Evolutionary conservation across 192 early-diverging fungal species (phyloP), one percentile per base, ranked within the genome.

Genomic region (Coemansia pectinata): DNA sequence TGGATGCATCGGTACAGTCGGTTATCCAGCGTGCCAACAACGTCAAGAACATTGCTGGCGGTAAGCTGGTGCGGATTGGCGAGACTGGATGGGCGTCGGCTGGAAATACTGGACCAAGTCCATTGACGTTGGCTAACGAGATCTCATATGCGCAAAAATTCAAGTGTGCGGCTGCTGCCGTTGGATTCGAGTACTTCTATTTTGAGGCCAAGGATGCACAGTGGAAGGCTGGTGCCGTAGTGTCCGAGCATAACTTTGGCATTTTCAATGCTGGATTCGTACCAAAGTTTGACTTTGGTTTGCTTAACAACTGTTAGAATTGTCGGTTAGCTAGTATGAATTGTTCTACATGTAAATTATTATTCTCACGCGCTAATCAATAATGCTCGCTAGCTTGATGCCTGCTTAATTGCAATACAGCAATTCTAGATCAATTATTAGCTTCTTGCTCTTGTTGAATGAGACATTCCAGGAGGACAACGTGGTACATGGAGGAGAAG

Each of bases 181-280:
- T 67, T 27, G 67, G 64, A 9, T 74, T 47, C 42, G 65, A 75
- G 12, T 84, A 84, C 67, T 84, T 84, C 33, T 84, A 73, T 71
- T 84, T 84, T 71, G 81, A 84, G 25, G 81, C 81, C 4, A 84
- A 84, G 77, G 66, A 84, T 36, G 77, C 81, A 0, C 25, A 66
- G 40, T 84, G 81, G 81, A 84, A 84, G 70, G 6, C 71, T 42
- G 66, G 55, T 41, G 63, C 41, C 14, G 21, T 23, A 1, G 25
- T 2, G 1, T 76, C 69, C 1, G 81, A 84, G 74, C 67, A 79
- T 38, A 84, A 64, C 73, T 84, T 76, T 76, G 78, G 78, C 29
- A 57, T 80, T n/a, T 80, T 80, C 29, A 57, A 55, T 38, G 21
- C 62, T 19, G 45, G 29, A n/a, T 77, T 63, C 47, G 12, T 36